A percentile compares a stretch with the other conserved stretches of the same genome.
These are phyloP conservation scores for Adansonia digitata DNA, from an alignment of 345 rosid species.

Conservation along the genomic window DNA sequence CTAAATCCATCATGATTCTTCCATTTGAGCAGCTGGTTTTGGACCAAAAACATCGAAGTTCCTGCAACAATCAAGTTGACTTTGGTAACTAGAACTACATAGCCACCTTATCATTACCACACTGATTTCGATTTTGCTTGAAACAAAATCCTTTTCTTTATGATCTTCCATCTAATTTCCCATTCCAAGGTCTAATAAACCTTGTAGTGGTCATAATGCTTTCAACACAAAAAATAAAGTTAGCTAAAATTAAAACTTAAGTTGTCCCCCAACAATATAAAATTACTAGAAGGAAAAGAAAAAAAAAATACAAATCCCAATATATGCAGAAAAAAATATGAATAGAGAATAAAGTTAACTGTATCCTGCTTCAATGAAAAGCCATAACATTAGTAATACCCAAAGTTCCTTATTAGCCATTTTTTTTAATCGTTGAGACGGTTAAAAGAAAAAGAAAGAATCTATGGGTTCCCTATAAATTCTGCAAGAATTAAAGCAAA, in stretches of 20 bases:
- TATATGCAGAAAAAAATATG: not conserved
- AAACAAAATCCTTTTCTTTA: conserved; percentile 17
- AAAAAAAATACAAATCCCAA: not conserved
- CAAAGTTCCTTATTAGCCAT: not conserved
- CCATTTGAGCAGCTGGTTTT: conserved; percentile 15
- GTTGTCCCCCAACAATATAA: not conserved
- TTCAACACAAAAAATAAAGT: not conserved
- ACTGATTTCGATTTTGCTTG: not conserved
- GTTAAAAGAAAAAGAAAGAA: not conserved
- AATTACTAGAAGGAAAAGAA: not conserved
- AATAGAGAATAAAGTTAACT: not conserved
- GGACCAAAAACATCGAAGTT: conserved; percentile 15
- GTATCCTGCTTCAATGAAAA: not conserved
- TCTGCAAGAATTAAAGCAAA: not conserved
- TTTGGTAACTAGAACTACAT: not conserved
- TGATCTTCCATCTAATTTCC: not conserved
- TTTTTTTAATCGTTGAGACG: not conserved
- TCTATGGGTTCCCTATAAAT: conserved; percentile 9
- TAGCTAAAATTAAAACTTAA: not conserved
- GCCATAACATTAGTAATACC: not conserved
- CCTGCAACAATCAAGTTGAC: conserved; percentile 9
- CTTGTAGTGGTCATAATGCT: not conserved
- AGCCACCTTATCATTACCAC: not conserved
- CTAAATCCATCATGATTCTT: conserved; percentile 14
- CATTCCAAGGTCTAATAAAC: not conserved